Percentiles rank a stretch among this genome's conserved stretches.
phyloP scores from a whole-genome alignment of 1,139 yeast species.

The Saccharomyces hybrid region DNA sequence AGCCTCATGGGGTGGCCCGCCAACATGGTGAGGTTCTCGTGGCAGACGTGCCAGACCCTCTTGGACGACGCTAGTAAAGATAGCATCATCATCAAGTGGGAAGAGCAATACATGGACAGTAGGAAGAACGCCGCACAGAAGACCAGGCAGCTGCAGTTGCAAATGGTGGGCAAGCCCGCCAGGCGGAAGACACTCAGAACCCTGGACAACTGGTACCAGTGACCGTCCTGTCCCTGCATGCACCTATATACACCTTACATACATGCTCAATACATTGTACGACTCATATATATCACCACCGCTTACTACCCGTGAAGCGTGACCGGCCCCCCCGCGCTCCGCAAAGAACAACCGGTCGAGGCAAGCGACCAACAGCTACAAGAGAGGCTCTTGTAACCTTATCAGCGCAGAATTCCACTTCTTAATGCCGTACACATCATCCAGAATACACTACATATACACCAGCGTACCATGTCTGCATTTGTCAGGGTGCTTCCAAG shows the following conservation, averaged over 20 bases:
- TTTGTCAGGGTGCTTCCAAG: constrained; percentile 25
- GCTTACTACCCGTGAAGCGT: neutral
- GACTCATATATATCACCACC: neutral
- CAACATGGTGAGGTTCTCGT: constrained; percentile 70
- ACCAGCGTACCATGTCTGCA: constrained; percentile 17
- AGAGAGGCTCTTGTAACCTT: neutral
- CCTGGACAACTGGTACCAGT: constrained; percentile 26
- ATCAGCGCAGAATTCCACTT: neutral
- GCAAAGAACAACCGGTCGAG: neutral
- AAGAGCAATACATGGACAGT: constrained; percentile 38
- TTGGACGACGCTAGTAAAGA: constrained; percentile 45
- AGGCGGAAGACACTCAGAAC: constrained; percentile 11
- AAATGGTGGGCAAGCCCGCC: neutral
- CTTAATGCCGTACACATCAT: neutral
- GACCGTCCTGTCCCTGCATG: neutral
- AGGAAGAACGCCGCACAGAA: constrained; percentile 15
- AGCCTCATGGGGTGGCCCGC: constrained; percentile 82
- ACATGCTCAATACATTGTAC: too few species aligned
- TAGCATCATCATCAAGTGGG: constrained; percentile 44
- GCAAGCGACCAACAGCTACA: neutral
- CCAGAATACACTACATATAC: neutral
- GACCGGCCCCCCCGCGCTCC: constrained; percentile 1
- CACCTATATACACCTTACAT: neutral
- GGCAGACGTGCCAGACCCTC: constrained; percentile 86
- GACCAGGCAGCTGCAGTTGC: constrained; percentile 2